A percentile compares a stretch with the other conserved stretches of the same genome.
These are phyloP conservation scores for Coprinellus micaceus DNA, from an alignment of 768 basidiomycete species.

Conservation along the genomic window DNA sequence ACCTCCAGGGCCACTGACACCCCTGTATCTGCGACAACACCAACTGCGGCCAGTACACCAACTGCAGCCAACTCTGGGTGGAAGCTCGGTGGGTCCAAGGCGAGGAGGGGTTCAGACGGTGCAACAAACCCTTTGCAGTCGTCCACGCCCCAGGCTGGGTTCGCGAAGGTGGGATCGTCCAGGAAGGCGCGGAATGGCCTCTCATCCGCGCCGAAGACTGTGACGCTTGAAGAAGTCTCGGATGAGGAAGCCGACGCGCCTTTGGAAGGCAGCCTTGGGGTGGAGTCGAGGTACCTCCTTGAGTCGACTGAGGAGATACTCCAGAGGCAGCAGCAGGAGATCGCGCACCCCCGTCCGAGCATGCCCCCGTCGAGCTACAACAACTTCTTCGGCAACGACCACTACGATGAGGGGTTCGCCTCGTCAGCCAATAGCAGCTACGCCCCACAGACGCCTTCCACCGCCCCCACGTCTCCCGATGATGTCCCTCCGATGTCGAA, in stretches of 20 bases:
- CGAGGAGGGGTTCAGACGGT: not conserved
- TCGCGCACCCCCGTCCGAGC: slow-evolving; percentile 37
- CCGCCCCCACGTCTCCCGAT: slow-evolving; percentile 25
- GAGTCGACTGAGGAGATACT: slow-evolving; percentile 16
- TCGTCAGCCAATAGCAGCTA: slow-evolving; percentile 15
- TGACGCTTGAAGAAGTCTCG: slow-evolving; percentile 43
- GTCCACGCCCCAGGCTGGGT: not conserved
- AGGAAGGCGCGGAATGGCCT: not conserved
- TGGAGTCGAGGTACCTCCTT: slow-evolving; percentile 31
- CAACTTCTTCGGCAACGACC: slow-evolving; percentile 32
- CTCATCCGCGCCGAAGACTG: slow-evolving; percentile 20
- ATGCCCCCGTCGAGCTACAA: slow-evolving; percentile 34
- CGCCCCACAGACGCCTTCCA: slow-evolving; percentile 22
- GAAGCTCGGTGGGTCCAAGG: not conserved
- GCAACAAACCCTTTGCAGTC: not conserved
- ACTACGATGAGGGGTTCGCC: slow-evolving; percentile 9
- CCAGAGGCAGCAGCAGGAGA: slow-evolving; percentile 23
- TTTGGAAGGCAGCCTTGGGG: slow-evolving; percentile 28
- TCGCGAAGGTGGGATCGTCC: not conserved
- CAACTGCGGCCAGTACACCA: not conserved
- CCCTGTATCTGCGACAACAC: not conserved
- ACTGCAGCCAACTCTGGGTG: not conserved
- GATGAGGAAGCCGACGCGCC: slow-evolving; percentile 37
- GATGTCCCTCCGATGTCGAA: slow-evolving; percentile 17
- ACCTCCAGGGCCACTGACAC: not conserved